Evolutionary conservation across 306 rosid genomes (phyloP), one percentile per base, ranked within the genome.

Genomic region (Vigna hirtella): DNA sequence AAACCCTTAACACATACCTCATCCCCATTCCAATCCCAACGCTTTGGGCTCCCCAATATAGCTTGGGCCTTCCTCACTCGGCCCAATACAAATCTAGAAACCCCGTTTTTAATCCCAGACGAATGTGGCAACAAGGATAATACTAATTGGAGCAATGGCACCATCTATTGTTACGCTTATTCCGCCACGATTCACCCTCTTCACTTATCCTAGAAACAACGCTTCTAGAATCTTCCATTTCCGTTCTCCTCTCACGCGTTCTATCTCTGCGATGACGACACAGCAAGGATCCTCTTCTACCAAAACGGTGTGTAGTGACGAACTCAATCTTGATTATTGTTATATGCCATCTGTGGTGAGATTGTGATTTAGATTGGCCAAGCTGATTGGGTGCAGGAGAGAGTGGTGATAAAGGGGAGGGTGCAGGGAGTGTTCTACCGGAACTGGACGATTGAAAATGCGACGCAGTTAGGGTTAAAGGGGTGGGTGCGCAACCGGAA

Each of bases 371-470:
- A 5, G 49, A 1, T 7, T 30, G 34, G 5, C 0, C 34, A 30
- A 3, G 4, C 34, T 4, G 34, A 30, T 30, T n/a, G 6, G 70
- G 49, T 47, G 42, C 90, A 93, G 98, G 98, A 88, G 70, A 90
- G 97, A 89, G 89, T 89, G 74, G 89, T 92, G 87, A 80, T 94
- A 20, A 92, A 88, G 83, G 98, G 98, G 38, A 79, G 90, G 74
- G 98, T 92, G 48, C 98, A 92, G 66, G 88, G 88, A 1, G 89
- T 86, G 14, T 86, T 34, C 7, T 86, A 86, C 68, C 63, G 89
- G 81, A 83, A 86, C 61, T 86, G 89, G 89, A 86, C 89, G 1
- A 64, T 83, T 0, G 89, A 86, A 1, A 83, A 83, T 49, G 89
- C 89, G 9, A 77, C 56, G 36, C 73, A 80, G 5, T 63, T 86